Evolutionary conservation across 106 monocot genomes (phyloP), one percentile per base, ranked within the genome.

Genomic region (Platanthera zijinensis): DNA sequence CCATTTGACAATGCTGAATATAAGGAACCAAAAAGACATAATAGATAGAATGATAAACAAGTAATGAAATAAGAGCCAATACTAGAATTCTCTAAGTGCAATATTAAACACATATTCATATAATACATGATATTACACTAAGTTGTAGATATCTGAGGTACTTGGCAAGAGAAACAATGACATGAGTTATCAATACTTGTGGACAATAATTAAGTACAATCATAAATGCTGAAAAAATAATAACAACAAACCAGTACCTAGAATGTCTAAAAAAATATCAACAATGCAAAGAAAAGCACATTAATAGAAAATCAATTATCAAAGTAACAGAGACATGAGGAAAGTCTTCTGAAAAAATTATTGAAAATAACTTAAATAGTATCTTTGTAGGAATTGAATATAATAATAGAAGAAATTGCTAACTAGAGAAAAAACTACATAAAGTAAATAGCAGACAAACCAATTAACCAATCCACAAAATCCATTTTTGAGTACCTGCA

Each of bases 401-500:
- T 15, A 48, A 25, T 17, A 7, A 48, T 15, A 70, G 48, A 70
- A 70, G 48, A 4, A 21, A 70, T 13, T 47, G 70, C 15, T 48
- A 8, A 46, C 46, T 48, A 17, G 48, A 15, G 70, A 46, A 70
- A 48, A 45, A 48, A 48, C 12, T 70, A 47, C 46, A 12, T 48
- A 5, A 67, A 11, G 8, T 67, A 13, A 53, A 2, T 32, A 67
- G 32, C 12, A 70, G 48, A 48, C 6, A 70, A 48, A 70, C 15
- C 46, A 48, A 47, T 47, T 70, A 10, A 30, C 66, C 62, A 63
- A 63, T 69, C 14, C 13, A 69, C 69, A 77, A 17, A 74, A 39
- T 10, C 14, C 15, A 83, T 69, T 63, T 45, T 4, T 22, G 48
- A 74, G 80, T 87, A 97, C 97, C 75, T 89, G 85, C 14, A 83